Evolutionary conservation across 139 green algal genomes (phyloP).

Genomic region (Marvania coccoides): DNA sequence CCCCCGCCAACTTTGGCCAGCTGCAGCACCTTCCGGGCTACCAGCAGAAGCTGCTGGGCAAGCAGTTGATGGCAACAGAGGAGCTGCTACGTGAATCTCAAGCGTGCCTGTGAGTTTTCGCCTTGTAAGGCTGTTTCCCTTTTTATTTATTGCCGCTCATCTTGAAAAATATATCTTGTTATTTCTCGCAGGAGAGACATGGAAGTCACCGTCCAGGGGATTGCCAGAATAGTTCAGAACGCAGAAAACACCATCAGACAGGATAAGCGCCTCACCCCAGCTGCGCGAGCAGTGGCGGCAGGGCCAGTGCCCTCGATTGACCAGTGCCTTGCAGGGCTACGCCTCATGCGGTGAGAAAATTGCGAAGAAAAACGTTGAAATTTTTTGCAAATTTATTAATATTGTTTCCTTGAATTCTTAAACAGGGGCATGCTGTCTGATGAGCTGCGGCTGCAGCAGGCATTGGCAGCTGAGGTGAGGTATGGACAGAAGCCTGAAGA

Average conservation of each 20-base stretch:
- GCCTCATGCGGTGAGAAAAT: constrained; percentile 3
- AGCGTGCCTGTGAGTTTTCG: constrained; percentile 1
- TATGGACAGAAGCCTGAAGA: constrained; percentile 11
- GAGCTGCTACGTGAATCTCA: constrained; percentile 12
- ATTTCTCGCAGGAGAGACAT: neutral
- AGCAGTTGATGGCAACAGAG: constrained; percentile 15
- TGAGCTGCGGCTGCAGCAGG: constrained; percentile 9
- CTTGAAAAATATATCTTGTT: neutral
- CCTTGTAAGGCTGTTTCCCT: neutral
- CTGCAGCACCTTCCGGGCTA: neutral
- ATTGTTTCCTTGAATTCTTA: neutral
- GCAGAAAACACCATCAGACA: constrained; percentile 7
- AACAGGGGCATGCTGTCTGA: constrained; percentile 15
- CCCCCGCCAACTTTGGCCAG: neutral
- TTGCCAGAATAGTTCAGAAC: neutral
- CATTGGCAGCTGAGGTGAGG: neutral
- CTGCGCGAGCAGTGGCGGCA: neutral
- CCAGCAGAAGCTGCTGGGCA: constrained; percentile 14
- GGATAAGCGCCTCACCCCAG: constrained; percentile 6
- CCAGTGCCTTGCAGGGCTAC: constrained; percentile 10
- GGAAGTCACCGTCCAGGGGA: neutral
- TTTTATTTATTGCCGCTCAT: neutral
- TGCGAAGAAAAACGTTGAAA: constrained; percentile 1
- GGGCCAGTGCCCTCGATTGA: constrained; percentile 9
- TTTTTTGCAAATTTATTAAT: neutral